Evolutionary conservation across 768 basidiomycete genomes (phyloP).

Genomic region (Tricholoma terreum): DNA sequence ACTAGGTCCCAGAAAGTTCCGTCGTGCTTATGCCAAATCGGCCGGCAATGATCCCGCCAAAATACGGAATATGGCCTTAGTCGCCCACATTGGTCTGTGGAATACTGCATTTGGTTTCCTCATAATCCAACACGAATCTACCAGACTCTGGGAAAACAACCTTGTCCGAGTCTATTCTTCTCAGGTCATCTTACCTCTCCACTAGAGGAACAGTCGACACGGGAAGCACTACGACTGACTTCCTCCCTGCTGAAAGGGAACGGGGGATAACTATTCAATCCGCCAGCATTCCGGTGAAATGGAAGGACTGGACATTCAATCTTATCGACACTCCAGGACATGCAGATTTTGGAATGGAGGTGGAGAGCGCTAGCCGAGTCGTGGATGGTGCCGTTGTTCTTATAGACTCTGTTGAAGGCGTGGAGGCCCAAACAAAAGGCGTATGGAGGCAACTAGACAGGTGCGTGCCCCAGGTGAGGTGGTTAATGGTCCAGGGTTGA

Average conservation of each 20-base stretch:
- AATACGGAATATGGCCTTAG: constrained; percentile 77
- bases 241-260: constrained; percentile 85
- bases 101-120: background rate
- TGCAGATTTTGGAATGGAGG: constrained; percentile 96
- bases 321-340: constrained; percentile 91
- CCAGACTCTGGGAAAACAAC: constrained; percentile 90
- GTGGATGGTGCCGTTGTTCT: constrained; percentile 87
- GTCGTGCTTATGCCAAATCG: constrained; percentile 29
- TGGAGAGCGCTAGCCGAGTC: constrained; percentile 88
- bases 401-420: constrained; percentile 88
- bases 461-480: constrained; percentile 45
- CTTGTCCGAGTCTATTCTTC: constrained; percentile 81
- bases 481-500: background rate
- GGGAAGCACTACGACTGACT: constrained; percentile 89
- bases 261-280: constrained; percentile 92
- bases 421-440: constrained; percentile 86
- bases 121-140: background rate
- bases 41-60: constrained; percentile 36
- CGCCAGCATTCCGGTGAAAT: constrained; percentile 84
- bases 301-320: constrained; percentile 84
- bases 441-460: constrained; percentile 87
- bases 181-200: constrained; percentile 69
- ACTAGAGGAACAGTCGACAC: constrained; percentile 82
- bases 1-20: constrained; percentile 3
- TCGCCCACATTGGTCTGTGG: constrained; percentile 80